Conservation (phyloP, 768 basidiomycete genomes). For the Phylloporus scabripes region DNA sequence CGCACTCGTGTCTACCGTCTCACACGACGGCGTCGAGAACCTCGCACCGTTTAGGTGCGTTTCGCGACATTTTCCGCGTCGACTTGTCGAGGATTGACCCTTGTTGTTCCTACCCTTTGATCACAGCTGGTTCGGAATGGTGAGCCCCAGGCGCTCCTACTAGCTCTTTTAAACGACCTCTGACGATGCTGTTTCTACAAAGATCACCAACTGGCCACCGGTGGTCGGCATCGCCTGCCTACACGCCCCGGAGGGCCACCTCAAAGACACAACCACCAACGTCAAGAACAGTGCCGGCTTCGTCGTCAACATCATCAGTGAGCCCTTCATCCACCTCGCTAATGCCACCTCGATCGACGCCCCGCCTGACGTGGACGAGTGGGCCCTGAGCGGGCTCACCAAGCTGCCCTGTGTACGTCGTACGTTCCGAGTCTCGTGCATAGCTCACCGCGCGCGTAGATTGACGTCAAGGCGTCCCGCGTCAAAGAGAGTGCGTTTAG, state of each 20-base stretch:
- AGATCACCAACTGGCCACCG: slow-evolving; percentile 21
- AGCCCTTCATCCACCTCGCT: slow-evolving; percentile 39
- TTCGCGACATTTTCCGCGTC: background rate
- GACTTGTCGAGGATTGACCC: background rate
- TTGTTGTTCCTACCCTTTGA: background rate
- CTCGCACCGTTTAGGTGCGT: slow-evolving; percentile 40
- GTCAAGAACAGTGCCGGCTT: slow-evolving; percentile 45
- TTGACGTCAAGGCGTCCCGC: slow-evolving; percentile 34
- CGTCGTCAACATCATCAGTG: slow-evolving; percentile 54
- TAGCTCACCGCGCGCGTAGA: slow-evolving; percentile 15
- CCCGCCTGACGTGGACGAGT: slow-evolving; percentile 35
- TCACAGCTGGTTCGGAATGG: slow-evolving; percentile 21
- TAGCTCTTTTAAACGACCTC: background rate
- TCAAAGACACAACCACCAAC: slow-evolving; percentile 43
- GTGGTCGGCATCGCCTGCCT: slow-evolving; percentile 36
- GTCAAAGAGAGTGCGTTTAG: slow-evolving; percentile 43
- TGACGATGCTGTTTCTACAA: background rate
- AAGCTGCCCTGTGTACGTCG: slow-evolving; percentile 8
- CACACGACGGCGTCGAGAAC: slow-evolving; percentile 31
- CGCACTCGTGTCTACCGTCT: slow-evolving; percentile 38
- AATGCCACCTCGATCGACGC: slow-evolving; percentile 35
- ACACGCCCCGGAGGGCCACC: slow-evolving; percentile 24
- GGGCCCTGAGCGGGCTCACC: slow-evolving; percentile 33
- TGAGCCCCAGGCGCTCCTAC: background rate
- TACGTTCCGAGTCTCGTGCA: too few species aligned